Conservation (phyloP, 176 grass and related monocot species). For the Elaeis guineensis region DNA sequence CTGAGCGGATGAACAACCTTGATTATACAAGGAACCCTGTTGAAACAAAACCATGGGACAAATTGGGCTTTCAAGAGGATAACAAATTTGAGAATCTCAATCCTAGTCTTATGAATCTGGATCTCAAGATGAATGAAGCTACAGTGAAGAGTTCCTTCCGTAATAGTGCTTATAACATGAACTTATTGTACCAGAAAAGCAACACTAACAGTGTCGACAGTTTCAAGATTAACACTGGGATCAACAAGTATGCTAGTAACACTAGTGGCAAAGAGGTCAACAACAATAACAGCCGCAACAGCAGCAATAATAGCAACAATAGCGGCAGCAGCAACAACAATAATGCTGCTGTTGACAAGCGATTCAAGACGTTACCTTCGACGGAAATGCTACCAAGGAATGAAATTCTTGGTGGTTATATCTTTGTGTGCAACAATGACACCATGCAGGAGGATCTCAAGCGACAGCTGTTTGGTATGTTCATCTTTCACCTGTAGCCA, state of each 20-base stretch:
- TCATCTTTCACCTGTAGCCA: too few species aligned
- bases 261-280: constrained; percentile 50
- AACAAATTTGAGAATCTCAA: constrained; percentile 71
- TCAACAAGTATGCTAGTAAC: constrained; percentile 55
- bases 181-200: constrained; percentile 48
- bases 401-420: constrained; percentile 95
- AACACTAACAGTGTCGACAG: constrained; percentile 47
- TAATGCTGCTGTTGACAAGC: constrained; percentile 59
- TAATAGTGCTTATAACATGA: constrained; percentile 15
- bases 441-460: constrained; percentile 99
- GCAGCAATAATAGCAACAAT: constrained; percentile 33
- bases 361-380: constrained; percentile 90
- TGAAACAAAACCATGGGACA: constrained; percentile 63
- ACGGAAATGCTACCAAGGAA: constrained; percentile 97
- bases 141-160: constrained; percentile 44
- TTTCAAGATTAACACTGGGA: constrained; percentile 68
- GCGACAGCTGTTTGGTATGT: constrained; percentile 91
- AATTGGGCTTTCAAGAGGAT: constrained; percentile 54
- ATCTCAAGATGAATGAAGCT: constrained; percentile 79
- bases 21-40: constrained; percentile 50
- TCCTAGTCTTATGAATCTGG: constrained; percentile 67
- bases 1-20: constrained; percentile 65
- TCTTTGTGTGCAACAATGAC: constrained; percentile 99
- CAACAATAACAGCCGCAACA: constrained; percentile 26
- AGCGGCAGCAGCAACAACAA: constrained; percentile 37